A percentile compares a stretch with the other conserved stretches of the same genome.
These are phyloP conservation scores for Fusarium sp. DNA, from an alignment of 2,329 filamentous ascomycete genomes.

Conservation along the genomic window DNA sequence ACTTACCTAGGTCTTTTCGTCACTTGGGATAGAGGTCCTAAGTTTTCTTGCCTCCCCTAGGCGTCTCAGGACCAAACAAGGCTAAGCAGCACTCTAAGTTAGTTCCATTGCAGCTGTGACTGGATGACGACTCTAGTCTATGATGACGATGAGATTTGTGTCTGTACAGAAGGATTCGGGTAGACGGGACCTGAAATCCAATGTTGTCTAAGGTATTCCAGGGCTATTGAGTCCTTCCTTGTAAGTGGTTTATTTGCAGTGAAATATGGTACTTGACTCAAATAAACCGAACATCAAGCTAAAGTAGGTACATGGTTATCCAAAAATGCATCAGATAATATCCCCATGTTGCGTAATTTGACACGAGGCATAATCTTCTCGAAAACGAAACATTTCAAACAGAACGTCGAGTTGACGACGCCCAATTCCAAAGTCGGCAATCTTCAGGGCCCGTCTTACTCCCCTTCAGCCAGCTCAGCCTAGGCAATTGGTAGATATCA, in stretches of 20 bases:
- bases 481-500: constrained; percentile 23
- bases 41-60: too few relatives aligned
- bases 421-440: neutral
- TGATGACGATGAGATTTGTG: constrained; percentile 23
- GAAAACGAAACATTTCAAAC: neutral
- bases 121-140: constrained; percentile 28
- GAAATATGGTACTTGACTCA: neutral
- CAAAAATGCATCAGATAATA: neutral
- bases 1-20: too few relatives aligned
- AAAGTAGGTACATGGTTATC: too few relatives aligned
- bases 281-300: neutral
- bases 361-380: neutral
- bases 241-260: neutral
- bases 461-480: constrained; percentile 20
- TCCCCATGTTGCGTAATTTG: neutral
- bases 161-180: neutral
- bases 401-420: neutral
- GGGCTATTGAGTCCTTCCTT: neutral
- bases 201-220: neutral
- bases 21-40: too few relatives aligned
- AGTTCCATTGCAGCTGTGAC: constrained; percentile 14
- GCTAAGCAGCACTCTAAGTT: constrained; percentile 15
- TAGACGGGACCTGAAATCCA: neutral
- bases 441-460: constrained; percentile 10
- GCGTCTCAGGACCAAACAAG: constrained; percentile 22